Base-by-base conservation (phyloP, 2,329 filamentous ascomycete species). In the Aspergillus costaricaensis region DNA sequence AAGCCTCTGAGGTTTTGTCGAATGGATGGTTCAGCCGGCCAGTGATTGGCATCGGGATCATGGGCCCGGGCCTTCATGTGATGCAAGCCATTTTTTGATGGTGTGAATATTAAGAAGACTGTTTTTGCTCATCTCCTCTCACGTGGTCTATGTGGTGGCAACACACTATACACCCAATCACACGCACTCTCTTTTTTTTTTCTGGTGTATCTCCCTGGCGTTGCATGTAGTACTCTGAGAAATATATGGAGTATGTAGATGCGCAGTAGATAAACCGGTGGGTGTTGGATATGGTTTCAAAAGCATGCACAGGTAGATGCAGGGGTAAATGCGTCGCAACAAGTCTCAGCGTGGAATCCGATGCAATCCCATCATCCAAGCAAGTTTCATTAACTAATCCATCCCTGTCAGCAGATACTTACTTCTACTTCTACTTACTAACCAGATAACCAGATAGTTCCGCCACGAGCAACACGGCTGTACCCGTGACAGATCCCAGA, bases 51-150 rank as follows among this genome's bases (percentile, higher is more conserved):
- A 44, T 47, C 53, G 39, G 39, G 53, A 44, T 55, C 41, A 55
- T 32, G 53, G 53, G 53, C 53, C 39, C 53, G 53, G 39, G 39
- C 53, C 53, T 51, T 41, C 58, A 59, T 59, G 58, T 59, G 58
- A 59, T 49, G 36, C 38, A 55, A 14, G 52, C 38, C 52, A 55
- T 55, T n/a, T 23, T 23, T n/a, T 15, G 44, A 14, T 30, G 23
- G 44, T 44, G 44, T 14, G 19, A 30, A 41, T 23, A 14, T 14
- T 36, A 6, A 36, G 32, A 36, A 36, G 32, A 15, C 12, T 15
- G 10, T 14, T 36, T 36, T 14, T 36, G 12, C 4, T 15, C 32
- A 36, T 21, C 10, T 41, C 14, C n/a, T 17, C 53, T 55, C 53
- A 55, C 53, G 53, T 55, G 53, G 53, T 30, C n/a, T 12, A 27